Conservation (phyloP, 441 rosid genomes). For the Populus hybrid region DNA sequence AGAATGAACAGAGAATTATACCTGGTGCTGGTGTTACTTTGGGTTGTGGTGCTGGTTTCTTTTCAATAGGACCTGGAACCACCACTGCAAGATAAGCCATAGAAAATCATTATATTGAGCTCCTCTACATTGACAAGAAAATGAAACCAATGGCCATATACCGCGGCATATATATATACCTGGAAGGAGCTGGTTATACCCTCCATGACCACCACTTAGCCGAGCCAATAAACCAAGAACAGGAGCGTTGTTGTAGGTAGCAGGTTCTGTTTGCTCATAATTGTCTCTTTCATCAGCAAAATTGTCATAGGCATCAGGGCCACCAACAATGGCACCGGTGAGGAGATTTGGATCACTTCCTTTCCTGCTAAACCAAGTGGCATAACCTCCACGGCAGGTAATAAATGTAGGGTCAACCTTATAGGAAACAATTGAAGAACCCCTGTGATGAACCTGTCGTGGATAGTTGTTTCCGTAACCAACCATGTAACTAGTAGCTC, state of each 20-base stretch:
- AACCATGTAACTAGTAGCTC: constrained; percentile 98
- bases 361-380: constrained; percentile 77
- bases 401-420: constrained; percentile 64
- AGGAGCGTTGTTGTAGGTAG: constrained; percentile 98
- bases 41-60: constrained; percentile 42
- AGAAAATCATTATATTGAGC: neutral
- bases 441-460: constrained; percentile 87
- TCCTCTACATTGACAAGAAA: neutral
- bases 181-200: constrained; percentile 91
- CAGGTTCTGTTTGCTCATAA: constrained; percentile 97
- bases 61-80: constrained; percentile 55
- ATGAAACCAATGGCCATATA: neutral
- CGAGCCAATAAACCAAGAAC: constrained; percentile 88
- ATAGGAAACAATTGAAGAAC: constrained; percentile 80
- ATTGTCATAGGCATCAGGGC: constrained; percentile 95
- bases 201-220: constrained; percentile 59
- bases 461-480: constrained; percentile 96
- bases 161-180: constrained; percentile 36
- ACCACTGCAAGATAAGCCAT: constrained; percentile 30
- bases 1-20: constrained; percentile 18
- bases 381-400: constrained; percentile 91
- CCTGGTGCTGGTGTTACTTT: constrained; percentile 59
- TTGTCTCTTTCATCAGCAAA: constrained; percentile 94
- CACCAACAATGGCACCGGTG: constrained; percentile 89
- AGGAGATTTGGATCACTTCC: constrained; percentile 84